Evolutionary conservation across 768 basidiomycete genomes (phyloP).

Genomic region (Cantharellus anzutake): DNA sequence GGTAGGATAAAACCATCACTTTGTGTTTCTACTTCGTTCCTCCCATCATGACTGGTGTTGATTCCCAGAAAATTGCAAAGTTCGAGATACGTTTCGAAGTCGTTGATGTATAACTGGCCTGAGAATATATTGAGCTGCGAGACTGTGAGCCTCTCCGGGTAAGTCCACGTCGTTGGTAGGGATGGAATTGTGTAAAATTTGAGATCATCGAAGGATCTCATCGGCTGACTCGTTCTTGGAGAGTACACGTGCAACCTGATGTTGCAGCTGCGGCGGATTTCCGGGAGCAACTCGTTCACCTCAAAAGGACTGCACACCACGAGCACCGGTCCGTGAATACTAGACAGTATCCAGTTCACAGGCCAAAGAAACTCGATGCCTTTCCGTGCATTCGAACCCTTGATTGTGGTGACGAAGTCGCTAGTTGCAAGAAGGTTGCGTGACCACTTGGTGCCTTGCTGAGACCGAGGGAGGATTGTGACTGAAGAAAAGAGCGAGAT

Average conservation of each 20-base stretch:
- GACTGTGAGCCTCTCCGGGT: background rate
- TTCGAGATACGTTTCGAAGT: background rate
- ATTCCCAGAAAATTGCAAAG: background rate
- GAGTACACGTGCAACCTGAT: background rate
- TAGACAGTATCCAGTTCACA: slow-evolving; percentile 1
- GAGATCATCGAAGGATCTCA: background rate
- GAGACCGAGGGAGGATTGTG: slow-evolving; percentile 5
- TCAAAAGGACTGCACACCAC: background rate
- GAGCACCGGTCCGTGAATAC: background rate
- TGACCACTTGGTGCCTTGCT: background rate
- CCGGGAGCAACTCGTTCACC: background rate
- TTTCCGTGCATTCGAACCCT: background rate
- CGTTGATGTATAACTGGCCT: background rate
- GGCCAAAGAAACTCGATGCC: background rate
- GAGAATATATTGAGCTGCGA: background rate
- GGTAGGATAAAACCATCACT: too few relatives aligned
- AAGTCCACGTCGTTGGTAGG: background rate
- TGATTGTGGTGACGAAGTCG: background rate
- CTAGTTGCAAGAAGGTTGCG: background rate
- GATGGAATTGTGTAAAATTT: background rate
- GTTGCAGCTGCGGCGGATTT: background rate
- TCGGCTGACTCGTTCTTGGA: background rate
- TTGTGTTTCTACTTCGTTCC: too few relatives aligned
- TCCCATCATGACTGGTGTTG: background rate
- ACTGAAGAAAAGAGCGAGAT: slow-evolving; percentile 7